A percentile compares a stretch with the other conserved stretches of the same genome.
phyloP scores from a whole-genome alignment of 768 basidiomycete genomes.

The Harrya chromipes region DNA sequence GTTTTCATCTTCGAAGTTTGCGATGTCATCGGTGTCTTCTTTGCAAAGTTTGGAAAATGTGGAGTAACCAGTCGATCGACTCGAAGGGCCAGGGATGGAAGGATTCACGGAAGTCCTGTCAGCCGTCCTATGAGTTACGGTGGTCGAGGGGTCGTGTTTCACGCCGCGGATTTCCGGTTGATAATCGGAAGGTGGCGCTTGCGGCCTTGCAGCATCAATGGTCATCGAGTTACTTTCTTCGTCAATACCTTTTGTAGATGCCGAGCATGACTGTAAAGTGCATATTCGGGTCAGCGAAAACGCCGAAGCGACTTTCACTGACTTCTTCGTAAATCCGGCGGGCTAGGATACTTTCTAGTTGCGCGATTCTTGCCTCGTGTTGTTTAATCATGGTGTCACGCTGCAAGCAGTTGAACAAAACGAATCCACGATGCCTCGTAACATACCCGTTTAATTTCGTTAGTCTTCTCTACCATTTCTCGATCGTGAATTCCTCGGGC shows the following conservation, averaged over 20 bases:
- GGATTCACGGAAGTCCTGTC: slow-evolving; percentile 10
- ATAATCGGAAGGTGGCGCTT: slow-evolving; percentile 9
- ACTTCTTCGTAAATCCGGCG: slow-evolving; percentile 40
- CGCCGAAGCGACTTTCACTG: slow-evolving; percentile 10
- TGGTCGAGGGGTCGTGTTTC: slow-evolving; percentile 10
- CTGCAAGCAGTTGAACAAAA: slow-evolving; percentile 29
- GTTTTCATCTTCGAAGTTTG: slow-evolving; percentile 20
- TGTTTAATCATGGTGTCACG: slow-evolving; percentile 46
- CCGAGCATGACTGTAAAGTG: slow-evolving; percentile 10
- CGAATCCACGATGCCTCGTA: neutral
- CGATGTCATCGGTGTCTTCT: slow-evolving; percentile 29
- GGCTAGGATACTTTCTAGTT: slow-evolving; percentile 46
- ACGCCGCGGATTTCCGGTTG: slow-evolving; percentile 19
- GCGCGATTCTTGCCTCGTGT: slow-evolving; percentile 42
- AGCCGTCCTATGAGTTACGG: slow-evolving; percentile 4
- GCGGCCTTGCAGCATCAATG: slow-evolving; percentile 10
- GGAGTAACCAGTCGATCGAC: slow-evolving; percentile 21
- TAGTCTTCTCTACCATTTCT: slow-evolving; percentile 49
- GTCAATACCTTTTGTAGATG: slow-evolving; percentile 10
- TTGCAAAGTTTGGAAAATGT: slow-evolving; percentile 25
- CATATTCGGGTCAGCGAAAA: slow-evolving; percentile 14
- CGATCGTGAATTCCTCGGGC: slow-evolving; percentile 50
- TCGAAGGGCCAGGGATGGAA: slow-evolving; percentile 7
- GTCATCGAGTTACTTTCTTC: slow-evolving; percentile 13
- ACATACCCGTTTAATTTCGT: slow-evolving; percentile 52